Base-by-base conservation (phyloP, 257 asterid species). In the Nicotiana noctiflora region DNA sequence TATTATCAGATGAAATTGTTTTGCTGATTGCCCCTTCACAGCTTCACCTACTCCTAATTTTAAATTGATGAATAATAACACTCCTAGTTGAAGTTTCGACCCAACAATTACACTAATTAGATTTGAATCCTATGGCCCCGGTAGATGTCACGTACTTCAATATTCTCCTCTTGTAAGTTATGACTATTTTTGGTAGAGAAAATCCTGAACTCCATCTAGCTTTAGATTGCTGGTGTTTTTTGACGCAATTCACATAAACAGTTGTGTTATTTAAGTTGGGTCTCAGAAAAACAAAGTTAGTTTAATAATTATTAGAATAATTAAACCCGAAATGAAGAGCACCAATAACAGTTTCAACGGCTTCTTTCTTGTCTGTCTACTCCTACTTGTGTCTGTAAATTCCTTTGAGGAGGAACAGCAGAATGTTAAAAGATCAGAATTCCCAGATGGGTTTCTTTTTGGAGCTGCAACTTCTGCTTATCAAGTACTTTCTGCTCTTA, bases 401-500 rank as follows among this genome's bases (percentile, higher is more conserved):
- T 84, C 75, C 46, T 3, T 60, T 67, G 44, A 82, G 81, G 44
- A 82, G 81, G 79, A 51, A 34, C 15, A 37, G 23, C 2, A 59
- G 64, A 17, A 49, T n/a, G 66, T 91, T 77, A 81, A 80, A 81
- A 86, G 86, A 81, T 88, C 89, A 0, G 87, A 93, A 29, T 94
- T 94, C 34, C 92, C 98, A 56, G 75, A 83, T 85, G 96, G 90
- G 81, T 94, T 94, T 83, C 84, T 91, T 84, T 93, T 94, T 64
- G 98, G 98, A 53, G 89, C 88, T 64, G 80, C 93, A 17, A 91
- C 97, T 70, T 93, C 98, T 32, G 89, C 98, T 0, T 93, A 93
- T 82, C 97, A 91, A 80, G 96, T 90, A 55, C 14, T 76, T 76
- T 65, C 27, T 60, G 2, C 14, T 29, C 17, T 25, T 44, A n/a